phyloP scores from a whole-genome alignment of 352 stramenopile species.

The Globisporangium paroecandrum region DNA sequence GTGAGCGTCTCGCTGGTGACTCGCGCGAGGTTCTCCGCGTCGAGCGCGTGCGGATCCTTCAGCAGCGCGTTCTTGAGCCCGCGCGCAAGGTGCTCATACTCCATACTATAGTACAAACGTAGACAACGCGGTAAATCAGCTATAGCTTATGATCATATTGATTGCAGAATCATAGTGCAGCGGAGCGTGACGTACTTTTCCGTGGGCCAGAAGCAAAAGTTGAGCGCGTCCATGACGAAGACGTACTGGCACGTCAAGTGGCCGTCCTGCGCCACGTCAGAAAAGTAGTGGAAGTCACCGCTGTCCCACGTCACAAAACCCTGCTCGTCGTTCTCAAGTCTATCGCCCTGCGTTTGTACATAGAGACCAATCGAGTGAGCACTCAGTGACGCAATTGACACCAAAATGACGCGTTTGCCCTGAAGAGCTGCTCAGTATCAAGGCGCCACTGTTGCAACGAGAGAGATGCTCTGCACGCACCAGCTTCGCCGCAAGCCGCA shows the following conservation, averaged over 20 bases:
- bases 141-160: not conserved
- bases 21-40: constrained; percentile 39
- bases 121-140: not conserved
- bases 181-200: constrained; percentile 30
- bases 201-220: constrained; percentile 91
- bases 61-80: constrained; percentile 71
- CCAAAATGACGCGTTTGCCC: not conserved
- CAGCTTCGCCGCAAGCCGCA: constrained; percentile 38
- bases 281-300: constrained; percentile 81
- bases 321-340: constrained; percentile 32
- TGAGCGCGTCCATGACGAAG: constrained; percentile 86
- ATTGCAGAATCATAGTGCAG: not conserved
- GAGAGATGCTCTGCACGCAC: constrained; percentile 16
- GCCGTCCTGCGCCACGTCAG: constrained; percentile 57
- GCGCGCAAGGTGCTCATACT: constrained; percentile 85
- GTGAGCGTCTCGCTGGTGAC: constrained; percentile 43
- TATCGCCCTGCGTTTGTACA: constrained; percentile 23
- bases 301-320: constrained; percentile 71
- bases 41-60: constrained; percentile 49
- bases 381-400: not conserved
- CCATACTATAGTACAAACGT: constrained; percentile 42
- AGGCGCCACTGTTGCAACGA: not conserved
- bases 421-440: not conserved
- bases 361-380: not conserved
- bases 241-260: constrained; percentile 84